phyloP scores from a whole-genome alignment of 148 eudicot species.

The Diospyros lotus region DNA sequence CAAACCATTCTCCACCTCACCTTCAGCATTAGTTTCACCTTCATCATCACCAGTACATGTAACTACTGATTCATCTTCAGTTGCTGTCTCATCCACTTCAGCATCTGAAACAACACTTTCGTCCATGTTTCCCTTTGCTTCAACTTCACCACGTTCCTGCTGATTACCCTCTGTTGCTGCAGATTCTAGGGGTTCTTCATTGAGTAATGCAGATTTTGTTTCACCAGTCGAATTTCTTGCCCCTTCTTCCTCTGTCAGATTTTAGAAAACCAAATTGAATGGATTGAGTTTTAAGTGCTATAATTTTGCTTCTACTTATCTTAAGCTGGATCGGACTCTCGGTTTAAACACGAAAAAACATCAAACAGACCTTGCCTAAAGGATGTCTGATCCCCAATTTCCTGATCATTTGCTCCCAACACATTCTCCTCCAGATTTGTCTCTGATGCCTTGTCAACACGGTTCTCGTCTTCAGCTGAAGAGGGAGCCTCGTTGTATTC shows the following conservation, averaged over 20 bases:
- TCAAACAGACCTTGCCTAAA: constrained; percentile 3
- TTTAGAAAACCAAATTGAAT: not conserved
- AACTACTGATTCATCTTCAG: not conserved
- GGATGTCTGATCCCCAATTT: not conserved
- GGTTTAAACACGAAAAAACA: not conserved
- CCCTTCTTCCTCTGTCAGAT: constrained; percentile 4
- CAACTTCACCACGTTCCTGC: not conserved
- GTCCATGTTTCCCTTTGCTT: not conserved
- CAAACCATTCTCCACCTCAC: constrained; percentile 5
- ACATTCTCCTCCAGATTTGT: constrained; percentile 3
- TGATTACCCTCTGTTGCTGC: not conserved
- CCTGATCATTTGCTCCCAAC: constrained; percentile 5
- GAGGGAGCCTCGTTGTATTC: not conserved
- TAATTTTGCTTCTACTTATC: not conserved
- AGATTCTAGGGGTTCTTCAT: not conserved
- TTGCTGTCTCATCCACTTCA: not conserved
- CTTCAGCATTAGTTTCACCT: not conserved
- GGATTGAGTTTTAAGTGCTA: not conserved
- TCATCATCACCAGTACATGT: not conserved
- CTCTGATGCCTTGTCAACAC: not conserved
- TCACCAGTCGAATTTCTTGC: not conserved
- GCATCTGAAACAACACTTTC: not conserved
- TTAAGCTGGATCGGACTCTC: not conserved
- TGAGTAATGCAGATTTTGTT: not conserved
- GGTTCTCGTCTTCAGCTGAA: not conserved